phyloP scores from a whole-genome alignment of 305 asterid genomes.

The Striga hermonthica region DNA sequence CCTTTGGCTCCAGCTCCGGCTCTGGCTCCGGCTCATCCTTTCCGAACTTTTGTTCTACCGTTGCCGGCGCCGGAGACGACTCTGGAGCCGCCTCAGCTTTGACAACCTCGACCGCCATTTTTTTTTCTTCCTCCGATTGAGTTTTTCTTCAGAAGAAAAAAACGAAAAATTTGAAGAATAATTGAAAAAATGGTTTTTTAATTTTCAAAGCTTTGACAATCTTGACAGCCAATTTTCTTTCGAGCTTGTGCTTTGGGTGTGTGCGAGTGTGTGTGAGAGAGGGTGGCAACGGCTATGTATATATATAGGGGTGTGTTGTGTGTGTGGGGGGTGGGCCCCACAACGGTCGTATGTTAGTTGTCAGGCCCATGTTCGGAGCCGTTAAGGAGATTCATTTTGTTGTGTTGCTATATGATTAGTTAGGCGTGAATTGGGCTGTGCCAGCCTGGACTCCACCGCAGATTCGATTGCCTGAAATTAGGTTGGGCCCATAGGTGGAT shows the following conservation, averaged over 20 bases:
- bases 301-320: constrained; percentile 8
- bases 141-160: constrained; percentile 1
- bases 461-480: constrained; percentile 41
- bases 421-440: constrained; percentile 11
- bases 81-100: constrained; percentile 45
- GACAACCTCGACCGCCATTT: constrained; percentile 64
- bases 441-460: constrained; percentile 60
- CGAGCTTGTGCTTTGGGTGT: not conserved
- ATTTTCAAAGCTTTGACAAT: no score
- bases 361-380: constrained; percentile 61
- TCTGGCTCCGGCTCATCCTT: constrained; percentile 39
- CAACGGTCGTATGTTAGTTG: constrained; percentile 66
- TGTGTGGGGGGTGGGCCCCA: constrained; percentile 37
- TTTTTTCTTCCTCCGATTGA: not conserved
- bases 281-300: constrained; percentile 42
- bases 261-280: not conserved
- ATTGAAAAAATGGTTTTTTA: no score
- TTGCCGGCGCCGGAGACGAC: constrained; percentile 34
- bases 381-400: constrained; percentile 43
- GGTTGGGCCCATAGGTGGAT: constrained; percentile 33
- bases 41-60: constrained; percentile 38
- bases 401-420: not conserved
- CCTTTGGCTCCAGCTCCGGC: constrained; percentile 36
- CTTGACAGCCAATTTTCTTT: constrained; percentile 59
- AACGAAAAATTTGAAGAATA: not conserved